Percentiles rank a stretch among this genome's conserved stretches.
Conservation (phyloP, 2,329 filamentous ascomycete genomes). For the Pezicula rhizophila region DNA sequence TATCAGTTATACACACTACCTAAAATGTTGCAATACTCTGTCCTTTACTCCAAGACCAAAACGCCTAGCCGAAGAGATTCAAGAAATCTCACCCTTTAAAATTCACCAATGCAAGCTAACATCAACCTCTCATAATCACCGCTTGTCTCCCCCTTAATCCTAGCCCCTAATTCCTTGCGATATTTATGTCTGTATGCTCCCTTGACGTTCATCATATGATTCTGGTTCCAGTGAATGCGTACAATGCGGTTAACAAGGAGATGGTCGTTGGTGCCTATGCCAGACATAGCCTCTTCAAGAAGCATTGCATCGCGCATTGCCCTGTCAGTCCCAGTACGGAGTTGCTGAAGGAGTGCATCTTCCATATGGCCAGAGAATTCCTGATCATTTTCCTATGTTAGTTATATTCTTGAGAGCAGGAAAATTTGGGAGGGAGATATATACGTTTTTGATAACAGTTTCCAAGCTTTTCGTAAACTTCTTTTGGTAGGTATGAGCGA, state of each 20-base stretch:
- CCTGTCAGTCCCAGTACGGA: constrained; percentile 71
- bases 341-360: constrained; percentile 71
- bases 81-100: not conserved
- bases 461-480: constrained; percentile 68
- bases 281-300: constrained; percentile 84
- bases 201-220: constrained; percentile 70
- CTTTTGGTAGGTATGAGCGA: constrained; percentile 66
- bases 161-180: constrained; percentile 56
- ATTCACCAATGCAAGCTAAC: constrained; percentile 53
- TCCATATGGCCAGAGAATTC: constrained; percentile 93
- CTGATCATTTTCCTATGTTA: constrained; percentile 27
- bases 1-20: too few species aligned
- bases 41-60: too few species aligned
- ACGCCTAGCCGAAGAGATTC: too few species aligned
- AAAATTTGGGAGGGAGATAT: constrained; percentile 13
- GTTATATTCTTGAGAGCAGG: not conserved
- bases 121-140: constrained; percentile 76
- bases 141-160: constrained; percentile 78
- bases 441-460: constrained; percentile 64
- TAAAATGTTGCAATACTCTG: too few species aligned
- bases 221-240: constrained; percentile 75
- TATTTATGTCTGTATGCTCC: constrained; percentile 69
- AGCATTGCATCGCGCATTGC: constrained; percentile 76
- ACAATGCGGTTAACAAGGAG: constrained; percentile 74
- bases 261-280: constrained; percentile 79